Evolutionary conservation across 805 yeast species (phyloP).

Genomic region (Pichia cabralensis): DNA sequence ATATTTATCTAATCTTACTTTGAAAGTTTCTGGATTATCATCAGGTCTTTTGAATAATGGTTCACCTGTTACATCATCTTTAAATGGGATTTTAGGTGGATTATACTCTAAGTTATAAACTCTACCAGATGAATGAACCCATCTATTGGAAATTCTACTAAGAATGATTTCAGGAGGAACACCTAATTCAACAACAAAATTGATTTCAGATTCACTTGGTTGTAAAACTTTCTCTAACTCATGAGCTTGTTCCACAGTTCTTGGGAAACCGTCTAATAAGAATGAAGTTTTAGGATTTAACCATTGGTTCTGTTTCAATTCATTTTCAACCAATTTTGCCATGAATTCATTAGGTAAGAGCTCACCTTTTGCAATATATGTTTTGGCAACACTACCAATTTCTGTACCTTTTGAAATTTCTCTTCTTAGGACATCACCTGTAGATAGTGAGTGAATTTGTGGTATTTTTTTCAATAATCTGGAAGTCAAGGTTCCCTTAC

Average conservation of each 20-base stretch:
- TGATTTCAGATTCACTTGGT: constrained; percentile 35
- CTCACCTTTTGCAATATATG: constrained; percentile 50
- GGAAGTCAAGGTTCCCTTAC: constrained; percentile 84
- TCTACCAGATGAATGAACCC: constrained; percentile 85
- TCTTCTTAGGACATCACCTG: constrained; percentile 74
- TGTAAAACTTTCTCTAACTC: constrained; percentile 38
- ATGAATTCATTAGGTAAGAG: constrained; percentile 68
- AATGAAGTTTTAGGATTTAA: constrained; percentile 41
- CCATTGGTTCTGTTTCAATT: constrained; percentile 35
- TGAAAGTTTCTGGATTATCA: constrained; percentile 69
- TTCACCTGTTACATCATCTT: constrained; percentile 87
- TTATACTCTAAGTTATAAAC: constrained; percentile 79
- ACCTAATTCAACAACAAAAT: constrained; percentile 74
- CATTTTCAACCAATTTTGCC: constrained; percentile 44
- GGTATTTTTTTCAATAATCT: constrained; percentile 48
- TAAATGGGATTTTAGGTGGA: constrained; percentile 77
- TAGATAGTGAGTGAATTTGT: constrained; percentile 49
- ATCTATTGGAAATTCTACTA: constrained; percentile 73
- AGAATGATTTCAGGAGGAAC: constrained; percentile 82
- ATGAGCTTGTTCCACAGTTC: constrained; percentile 66
- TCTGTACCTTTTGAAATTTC: constrained; percentile 48
- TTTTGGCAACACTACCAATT: constrained; percentile 47
- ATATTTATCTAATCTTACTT: constrained; percentile 55
- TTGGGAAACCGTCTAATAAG: constrained; percentile 88
- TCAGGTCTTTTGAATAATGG: constrained; percentile 71